phyloP scores from a whole-genome alignment of 176 grass and related monocot genomes.

The Canna indica region DNA sequence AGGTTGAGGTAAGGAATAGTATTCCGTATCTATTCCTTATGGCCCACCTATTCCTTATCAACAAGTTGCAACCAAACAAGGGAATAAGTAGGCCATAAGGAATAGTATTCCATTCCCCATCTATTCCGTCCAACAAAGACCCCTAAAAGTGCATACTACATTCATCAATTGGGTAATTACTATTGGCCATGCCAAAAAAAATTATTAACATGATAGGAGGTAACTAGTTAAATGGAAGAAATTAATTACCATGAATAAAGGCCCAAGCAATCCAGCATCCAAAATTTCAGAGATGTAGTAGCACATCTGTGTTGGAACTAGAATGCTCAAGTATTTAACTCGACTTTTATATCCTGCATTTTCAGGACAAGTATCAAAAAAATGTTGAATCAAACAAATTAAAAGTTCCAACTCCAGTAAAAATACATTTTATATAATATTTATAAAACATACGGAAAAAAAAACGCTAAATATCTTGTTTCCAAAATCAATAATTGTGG shows the following conservation, averaged over 20 bases:
- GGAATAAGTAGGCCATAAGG: no score
- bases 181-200: not conserved
- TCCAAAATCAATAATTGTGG: not conserved
- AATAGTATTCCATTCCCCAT: no score
- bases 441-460: not conserved
- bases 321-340: conserved; percentile 16
- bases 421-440: not conserved
- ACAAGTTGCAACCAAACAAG: no score
- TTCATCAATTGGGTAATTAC: no score
- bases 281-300: conserved; percentile 25
- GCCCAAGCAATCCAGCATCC: conserved; percentile 19
- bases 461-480: not conserved
- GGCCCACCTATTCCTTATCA: no score
- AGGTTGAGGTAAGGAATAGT: no score
- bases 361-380: not conserved
- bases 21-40: no score
- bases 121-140: no score
- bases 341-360: conserved; percentile 25
- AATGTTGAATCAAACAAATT: not conserved
- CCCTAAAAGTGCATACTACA: no score
- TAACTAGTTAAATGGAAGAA: not conserved
- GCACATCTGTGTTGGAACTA: conserved; percentile 21
- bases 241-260: conserved; percentile 19
- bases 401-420: not conserved
- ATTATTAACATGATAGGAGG: not conserved